These are phyloP conservation scores for Nadsonia commutata DNA, from an alignment of 1,139 yeast species.

Conservation along the genomic window DNA sequence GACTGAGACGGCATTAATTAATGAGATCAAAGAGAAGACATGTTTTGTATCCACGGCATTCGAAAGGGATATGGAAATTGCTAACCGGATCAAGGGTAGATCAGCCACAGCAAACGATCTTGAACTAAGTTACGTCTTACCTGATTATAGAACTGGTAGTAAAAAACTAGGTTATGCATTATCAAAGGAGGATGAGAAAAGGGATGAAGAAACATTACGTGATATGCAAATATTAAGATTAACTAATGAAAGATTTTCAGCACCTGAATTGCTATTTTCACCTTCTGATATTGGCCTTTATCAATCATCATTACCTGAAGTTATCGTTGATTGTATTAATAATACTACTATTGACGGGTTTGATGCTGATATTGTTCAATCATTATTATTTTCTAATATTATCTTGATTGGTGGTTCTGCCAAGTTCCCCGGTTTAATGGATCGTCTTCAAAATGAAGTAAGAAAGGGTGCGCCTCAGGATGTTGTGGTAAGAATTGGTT, in stretches of 20 bases:
- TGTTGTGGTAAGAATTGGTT: slow-evolving; percentile 32
- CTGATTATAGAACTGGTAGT: slow-evolving; percentile 64
- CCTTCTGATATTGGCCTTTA: slow-evolving; percentile 75
- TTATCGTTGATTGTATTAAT: slow-evolving; percentile 56
- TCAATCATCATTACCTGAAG: slow-evolving; percentile 58
- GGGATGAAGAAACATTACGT: slow-evolving; percentile 20
- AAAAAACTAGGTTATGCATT: slow-evolving; percentile 45
- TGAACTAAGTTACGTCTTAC: slow-evolving; percentile 58
- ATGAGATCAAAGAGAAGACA: slow-evolving; percentile 71
- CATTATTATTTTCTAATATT: slow-evolving; percentile 67
- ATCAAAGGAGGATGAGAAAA: slow-evolving; percentile 11
- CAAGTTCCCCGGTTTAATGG: slow-evolving; percentile 50
- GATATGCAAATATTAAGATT: slow-evolving; percentile 56
- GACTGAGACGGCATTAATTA: slow-evolving; percentile 76
- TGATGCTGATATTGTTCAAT: slow-evolving; percentile 29
- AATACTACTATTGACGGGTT: slow-evolving; percentile 48
- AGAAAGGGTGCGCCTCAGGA: slow-evolving; percentile 22
- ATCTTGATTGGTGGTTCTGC: slow-evolving; percentile 74
- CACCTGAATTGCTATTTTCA: slow-evolving; percentile 76
- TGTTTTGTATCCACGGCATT: slow-evolving; percentile 64
- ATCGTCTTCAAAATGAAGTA: slow-evolving; percentile 33
- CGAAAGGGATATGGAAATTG: slow-evolving; percentile 33
- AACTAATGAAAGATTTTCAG: slow-evolving; percentile 70
- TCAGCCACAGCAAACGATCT: slow-evolving; percentile 12
- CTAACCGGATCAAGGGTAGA: slow-evolving; percentile 12